Evolutionary conservation across 106 monocot genomes (phyloP).

Genomic region (Hemerocallis citrina): DNA sequence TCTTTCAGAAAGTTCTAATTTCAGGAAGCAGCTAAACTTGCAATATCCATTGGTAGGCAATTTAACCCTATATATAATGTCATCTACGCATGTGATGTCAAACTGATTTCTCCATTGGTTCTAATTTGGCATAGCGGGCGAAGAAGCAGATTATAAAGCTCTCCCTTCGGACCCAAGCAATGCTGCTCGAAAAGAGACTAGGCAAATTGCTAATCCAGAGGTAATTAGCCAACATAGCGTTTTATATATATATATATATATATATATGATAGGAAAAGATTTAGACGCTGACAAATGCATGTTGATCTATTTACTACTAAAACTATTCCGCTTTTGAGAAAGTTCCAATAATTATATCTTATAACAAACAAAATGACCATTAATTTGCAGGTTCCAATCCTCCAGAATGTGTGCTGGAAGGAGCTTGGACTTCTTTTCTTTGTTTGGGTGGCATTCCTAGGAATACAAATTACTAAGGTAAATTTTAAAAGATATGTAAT

Average conservation of each 20-base stretch:
- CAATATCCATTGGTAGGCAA: slow-evolving; percentile 25
- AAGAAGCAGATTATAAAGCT: slow-evolving; percentile 42
- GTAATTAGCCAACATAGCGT: slow-evolving; percentile 7
- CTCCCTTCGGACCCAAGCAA: slow-evolving; percentile 43
- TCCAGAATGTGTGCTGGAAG: slow-evolving; percentile 65
- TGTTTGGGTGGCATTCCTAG: slow-evolving; percentile 66
- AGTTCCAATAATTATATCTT: not conserved
- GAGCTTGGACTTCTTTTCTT: slow-evolving; percentile 72
- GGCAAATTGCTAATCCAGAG: slow-evolving; percentile 21
- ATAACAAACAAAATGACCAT: not conserved
- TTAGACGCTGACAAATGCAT: too few relatives aligned
- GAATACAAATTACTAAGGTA: slow-evolving; percentile 53
- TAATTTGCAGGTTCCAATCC: slow-evolving; percentile 29
- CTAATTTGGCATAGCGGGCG: not conserved
- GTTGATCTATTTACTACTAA: not conserved
- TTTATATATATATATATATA: too few relatives aligned
- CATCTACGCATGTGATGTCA: not conserved
- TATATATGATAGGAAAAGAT: too few relatives aligned
- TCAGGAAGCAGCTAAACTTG: slow-evolving; percentile 42
- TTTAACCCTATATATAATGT: not conserved
- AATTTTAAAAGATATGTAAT: not conserved
- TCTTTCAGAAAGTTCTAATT: not conserved
- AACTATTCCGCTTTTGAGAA: not conserved
- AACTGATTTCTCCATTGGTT: not conserved
- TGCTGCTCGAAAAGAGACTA: slow-evolving; percentile 14